phyloP scores from a whole-genome alignment of 2,329 filamentous ascomycete species.

The Sphaceloma murrayae region DNA sequence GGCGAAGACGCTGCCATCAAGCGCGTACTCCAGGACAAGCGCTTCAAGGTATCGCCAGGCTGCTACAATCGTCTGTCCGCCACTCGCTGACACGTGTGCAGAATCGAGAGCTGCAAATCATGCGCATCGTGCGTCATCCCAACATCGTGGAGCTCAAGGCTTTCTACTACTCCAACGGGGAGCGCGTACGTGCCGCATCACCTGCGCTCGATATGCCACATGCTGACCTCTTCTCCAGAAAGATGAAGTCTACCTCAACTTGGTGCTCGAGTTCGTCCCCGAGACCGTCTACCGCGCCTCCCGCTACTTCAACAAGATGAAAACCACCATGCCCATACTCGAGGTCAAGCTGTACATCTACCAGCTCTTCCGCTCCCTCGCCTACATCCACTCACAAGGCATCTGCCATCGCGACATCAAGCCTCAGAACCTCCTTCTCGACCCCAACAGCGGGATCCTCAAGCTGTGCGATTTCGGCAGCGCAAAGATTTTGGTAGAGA shows the following conservation, averaged over 20 bases:
- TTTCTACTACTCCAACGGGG: conserved; percentile 98
- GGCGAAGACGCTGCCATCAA: conserved; percentile 99
- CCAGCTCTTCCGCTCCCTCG: conserved; percentile 94
- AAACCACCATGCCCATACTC: conserved; percentile 97
- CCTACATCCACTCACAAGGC: conserved; percentile 98
- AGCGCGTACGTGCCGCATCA: conserved; percentile 55
- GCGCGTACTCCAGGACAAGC: conserved; percentile 95
- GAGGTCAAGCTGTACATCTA: conserved; percentile 99
- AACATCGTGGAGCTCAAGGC: conserved; percentile 99
- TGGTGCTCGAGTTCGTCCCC: conserved; percentile 95
- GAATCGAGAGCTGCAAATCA: conserved; percentile 99
- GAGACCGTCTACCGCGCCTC: conserved; percentile 98
- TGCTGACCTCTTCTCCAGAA: conserved; percentile 34
- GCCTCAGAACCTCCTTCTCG: conserved; percentile 91
- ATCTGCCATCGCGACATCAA: conserved; percentile 99
- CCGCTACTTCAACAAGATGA: conserved; percentile 99
- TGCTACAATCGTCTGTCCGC: not conserved
- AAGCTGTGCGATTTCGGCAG: conserved; percentile 99
- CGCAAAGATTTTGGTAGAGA: conserved; percentile 96
- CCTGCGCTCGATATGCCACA: conserved; percentile 10
- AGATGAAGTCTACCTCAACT: conserved; percentile 97
- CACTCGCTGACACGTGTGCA: conserved; percentile 37
- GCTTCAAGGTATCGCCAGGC: conserved; percentile 70
- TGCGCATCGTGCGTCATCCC: conserved; percentile 97
- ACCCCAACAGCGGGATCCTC: conserved; percentile 80